Evolutionary conservation across 768 basidiomycete species (phyloP).

Genomic region (Hysterangium stoloniferum): DNA sequence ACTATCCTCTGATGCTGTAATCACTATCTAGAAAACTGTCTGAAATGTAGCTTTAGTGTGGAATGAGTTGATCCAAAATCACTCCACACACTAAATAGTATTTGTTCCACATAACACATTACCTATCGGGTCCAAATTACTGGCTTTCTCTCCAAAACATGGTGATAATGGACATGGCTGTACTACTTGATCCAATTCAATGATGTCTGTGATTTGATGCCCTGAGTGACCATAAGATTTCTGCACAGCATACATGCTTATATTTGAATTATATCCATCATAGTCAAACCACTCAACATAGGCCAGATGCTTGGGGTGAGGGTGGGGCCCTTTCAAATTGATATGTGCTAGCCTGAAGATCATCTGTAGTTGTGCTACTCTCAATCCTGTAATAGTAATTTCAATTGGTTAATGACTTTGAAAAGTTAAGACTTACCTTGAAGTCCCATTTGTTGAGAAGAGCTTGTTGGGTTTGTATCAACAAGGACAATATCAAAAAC

Average conservation of each 20-base stretch:
- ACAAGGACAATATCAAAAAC: neutral
- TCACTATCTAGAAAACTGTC: neutral
- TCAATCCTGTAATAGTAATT: neutral
- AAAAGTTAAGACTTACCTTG: neutral
- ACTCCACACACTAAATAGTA: neutral
- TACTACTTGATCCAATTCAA: neutral
- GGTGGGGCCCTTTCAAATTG: neutral
- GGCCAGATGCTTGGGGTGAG: slow-evolving; percentile 15
- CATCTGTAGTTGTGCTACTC: too few relatives aligned
- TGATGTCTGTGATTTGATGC: neutral
- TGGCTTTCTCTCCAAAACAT: neutral
- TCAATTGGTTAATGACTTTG: neutral
- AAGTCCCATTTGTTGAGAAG: neutral
- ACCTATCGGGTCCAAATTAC: neutral
- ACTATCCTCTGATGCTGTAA: too few relatives aligned
- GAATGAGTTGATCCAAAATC: neutral
- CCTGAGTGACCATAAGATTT: neutral
- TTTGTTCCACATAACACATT: neutral
- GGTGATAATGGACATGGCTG: neutral
- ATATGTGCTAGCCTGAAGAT: slow-evolving; percentile 12
- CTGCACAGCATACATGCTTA: neutral
- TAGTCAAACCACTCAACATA: slow-evolving; percentile 21
- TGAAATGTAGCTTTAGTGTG: neutral
- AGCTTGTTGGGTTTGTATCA: neutral
- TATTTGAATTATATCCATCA: neutral